Evolutionary conservation across 2,329 filamentous ascomycete genomes (phyloP), one percentile per base, ranked within the genome.

Genomic region (Ophiostoma himal-ulmi): DNA sequence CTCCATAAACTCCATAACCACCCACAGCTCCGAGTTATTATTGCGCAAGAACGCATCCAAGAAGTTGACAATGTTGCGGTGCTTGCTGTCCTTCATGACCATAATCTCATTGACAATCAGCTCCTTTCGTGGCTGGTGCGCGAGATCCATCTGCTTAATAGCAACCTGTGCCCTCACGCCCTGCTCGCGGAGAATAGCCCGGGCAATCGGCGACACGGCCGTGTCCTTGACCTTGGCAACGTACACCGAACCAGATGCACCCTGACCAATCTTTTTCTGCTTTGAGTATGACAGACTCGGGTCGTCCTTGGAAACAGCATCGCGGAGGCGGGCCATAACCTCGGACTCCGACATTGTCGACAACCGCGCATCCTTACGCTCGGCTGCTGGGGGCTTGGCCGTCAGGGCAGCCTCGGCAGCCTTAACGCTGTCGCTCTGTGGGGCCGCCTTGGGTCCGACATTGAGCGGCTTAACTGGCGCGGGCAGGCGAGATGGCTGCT

Each of bases 1-100:
- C 82, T 99, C 95, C 95, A 99, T 99, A 77, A 94, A 99, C 82
- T 99, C 95, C 95, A 99, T 97, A 69, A 99, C 94, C 13, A 99
- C 93, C 95, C 95, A 99, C n/a, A 99, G 86, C 79, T 99, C 95
- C 70, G 91, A 88, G 76, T 92, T 93, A 80, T 95, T 94, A 79
- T 97, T 96, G 77, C 95, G 92, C 77, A 99, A 82, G 84, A 98
- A 99, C 3, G 94, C 94, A 76, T 99, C 95, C 44, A 99, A 83
- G 82, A 97, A 99, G 82, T 99, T 99, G 81, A 99, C 95, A 83
- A 99, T 99, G 81, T 99, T 99, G 72, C 91, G 90, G 80, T 99
- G 95, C 78, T 94, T 92, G 83, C 93, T 97, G 82, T 99, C 95
- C 83, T 98, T 97, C 95, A 99, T 99, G 72, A 99, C 95, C 83